phyloP scores from a whole-genome alignment of 1,139 yeast genomes.

The Lodderomyces beijingensis region DNA sequence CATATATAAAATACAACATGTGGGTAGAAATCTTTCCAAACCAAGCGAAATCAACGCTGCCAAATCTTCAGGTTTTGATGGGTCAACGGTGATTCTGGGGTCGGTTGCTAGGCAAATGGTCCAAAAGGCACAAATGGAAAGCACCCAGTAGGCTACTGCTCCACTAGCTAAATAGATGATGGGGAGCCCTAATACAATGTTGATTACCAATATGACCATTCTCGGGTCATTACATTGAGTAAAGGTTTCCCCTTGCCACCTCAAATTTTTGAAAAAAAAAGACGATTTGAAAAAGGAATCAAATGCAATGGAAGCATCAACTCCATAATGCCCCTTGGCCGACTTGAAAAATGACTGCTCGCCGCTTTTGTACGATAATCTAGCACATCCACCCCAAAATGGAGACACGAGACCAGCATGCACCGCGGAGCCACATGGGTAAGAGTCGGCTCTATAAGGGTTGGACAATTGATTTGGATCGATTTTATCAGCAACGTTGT shows the following conservation, averaged over 20 bases:
- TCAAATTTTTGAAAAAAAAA: slow-evolving; percentile 47
- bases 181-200: slow-evolving; percentile 58
- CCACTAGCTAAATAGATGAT: slow-evolving; percentile 56
- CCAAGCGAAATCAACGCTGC: slow-evolving; percentile 67
- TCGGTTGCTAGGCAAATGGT: slow-evolving; percentile 76
- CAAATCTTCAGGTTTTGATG: slow-evolving; percentile 48
- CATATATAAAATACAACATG: slow-evolving; percentile 65
- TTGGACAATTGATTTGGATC: slow-evolving; percentile 32
- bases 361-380: slow-evolving; percentile 54
- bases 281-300: slow-evolving; percentile 74
- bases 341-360: slow-evolving; percentile 46
- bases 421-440: slow-evolving; percentile 84
- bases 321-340: slow-evolving; percentile 43
- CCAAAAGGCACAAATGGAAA: slow-evolving; percentile 76
- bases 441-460: slow-evolving; percentile 86
- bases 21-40: slow-evolving; percentile 70
- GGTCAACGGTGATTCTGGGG: slow-evolving; percentile 66
- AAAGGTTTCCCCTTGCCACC: slow-evolving; percentile 20
- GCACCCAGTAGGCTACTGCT: slow-evolving; percentile 56
- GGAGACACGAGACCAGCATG: slow-evolving; percentile 81
- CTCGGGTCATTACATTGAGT: slow-evolving; percentile 68
- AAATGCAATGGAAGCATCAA: slow-evolving; percentile 57
- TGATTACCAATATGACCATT: slow-evolving; percentile 48
- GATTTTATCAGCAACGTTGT: slow-evolving; percentile 16
- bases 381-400: slow-evolving; percentile 76